A percentile compares a stretch with the other conserved stretches of the same genome.
Evolutionary conservation across 2,329 filamentous ascomycete species (phyloP).

Genomic region (Epichloe elymi): DNA sequence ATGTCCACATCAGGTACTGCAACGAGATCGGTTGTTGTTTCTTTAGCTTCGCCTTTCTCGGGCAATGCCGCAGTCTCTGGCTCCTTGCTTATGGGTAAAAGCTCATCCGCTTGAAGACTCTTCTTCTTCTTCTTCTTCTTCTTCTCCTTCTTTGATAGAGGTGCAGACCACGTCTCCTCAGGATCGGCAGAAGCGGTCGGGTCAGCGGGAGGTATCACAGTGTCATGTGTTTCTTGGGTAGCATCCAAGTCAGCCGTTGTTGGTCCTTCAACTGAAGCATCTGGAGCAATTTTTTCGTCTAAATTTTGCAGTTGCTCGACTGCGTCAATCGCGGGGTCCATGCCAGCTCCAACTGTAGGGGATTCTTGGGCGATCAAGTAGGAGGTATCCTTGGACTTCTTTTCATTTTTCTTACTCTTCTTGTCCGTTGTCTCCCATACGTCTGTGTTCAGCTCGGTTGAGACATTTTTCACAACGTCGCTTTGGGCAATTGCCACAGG

Average conservation of each 20-base stretch:
- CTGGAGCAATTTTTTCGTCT: not conserved
- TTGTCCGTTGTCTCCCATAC: slow-evolving; percentile 1
- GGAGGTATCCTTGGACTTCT: slow-evolving; percentile 2
- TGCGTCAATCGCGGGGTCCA: not conserved
- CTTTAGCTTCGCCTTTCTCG: not conserved
- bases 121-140: slow-evolving; percentile 11
- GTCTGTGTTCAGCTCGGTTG: not conserved
- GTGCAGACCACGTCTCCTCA: slow-evolving; percentile 3
- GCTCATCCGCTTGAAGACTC: slow-evolving; percentile 6
- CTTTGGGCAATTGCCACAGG: not conserved
- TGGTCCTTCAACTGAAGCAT: not conserved
- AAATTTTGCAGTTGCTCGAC: not conserved
- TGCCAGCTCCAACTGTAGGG: not conserved
- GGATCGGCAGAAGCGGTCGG: not conserved
- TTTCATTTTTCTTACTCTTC: slow-evolving; percentile 11
- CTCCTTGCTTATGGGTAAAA: not conserved
- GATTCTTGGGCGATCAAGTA: not conserved
- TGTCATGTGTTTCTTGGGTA: not conserved
- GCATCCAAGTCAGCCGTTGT: not conserved
- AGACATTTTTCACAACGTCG: not conserved
- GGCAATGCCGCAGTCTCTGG: not conserved
- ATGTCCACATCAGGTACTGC: not conserved
- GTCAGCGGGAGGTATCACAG: not conserved
- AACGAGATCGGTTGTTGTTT: not conserved
- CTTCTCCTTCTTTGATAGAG: slow-evolving; percentile 3